Percentiles rank a stretch among this genome's conserved stretches.
phyloP scores from a whole-genome alignment of 345 rosid genomes.

The Citrus sp. region DNA sequence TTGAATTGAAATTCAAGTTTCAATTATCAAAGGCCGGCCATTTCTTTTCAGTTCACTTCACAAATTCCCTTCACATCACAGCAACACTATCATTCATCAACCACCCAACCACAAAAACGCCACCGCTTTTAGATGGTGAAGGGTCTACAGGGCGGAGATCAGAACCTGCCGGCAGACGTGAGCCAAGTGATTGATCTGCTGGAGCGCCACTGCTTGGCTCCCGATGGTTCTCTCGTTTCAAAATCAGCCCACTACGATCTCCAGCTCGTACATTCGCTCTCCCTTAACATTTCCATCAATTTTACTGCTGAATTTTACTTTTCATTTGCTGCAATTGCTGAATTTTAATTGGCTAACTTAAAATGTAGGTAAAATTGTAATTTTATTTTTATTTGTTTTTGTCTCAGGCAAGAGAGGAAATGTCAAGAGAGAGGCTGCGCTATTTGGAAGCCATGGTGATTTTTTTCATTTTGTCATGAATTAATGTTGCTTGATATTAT shows the following conservation, averaged over 20 bases:
- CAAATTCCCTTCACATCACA: not conserved
- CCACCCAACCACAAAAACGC: not conserved
- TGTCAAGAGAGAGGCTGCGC: constrained; percentile 83
- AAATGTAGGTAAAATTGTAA: not conserved
- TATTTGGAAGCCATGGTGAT: constrained; percentile 93
- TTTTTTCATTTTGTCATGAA: not conserved
- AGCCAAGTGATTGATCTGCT: constrained; percentile 82
- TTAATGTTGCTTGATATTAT: not conserved
- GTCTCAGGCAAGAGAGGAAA: constrained; percentile 92
- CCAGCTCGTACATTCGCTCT: constrained; percentile 57
- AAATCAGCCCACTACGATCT: constrained; percentile 83
- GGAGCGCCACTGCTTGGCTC: constrained; percentile 93
- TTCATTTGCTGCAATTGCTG: not conserved
- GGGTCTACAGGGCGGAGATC: constrained; percentile 53
- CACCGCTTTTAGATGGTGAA: constrained; percentile 46
- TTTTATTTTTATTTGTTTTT: not conserved
- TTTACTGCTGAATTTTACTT: not conserved
- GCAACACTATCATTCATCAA: not conserved
- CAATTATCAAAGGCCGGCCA: not conserved
- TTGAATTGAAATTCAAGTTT: not conserved
- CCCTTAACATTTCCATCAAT: not conserved
- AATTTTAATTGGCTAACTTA: not conserved
- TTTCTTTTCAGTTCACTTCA: not conserved
- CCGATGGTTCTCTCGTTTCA: constrained; percentile 94
- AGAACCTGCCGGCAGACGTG: constrained; percentile 76